Percentiles rank a stretch among this genome's conserved stretches.
Evolutionary conservation across 371 early-diverging fungal species (phyloP).

Genomic region (Paraphysoderma sedebokerense): DNA sequence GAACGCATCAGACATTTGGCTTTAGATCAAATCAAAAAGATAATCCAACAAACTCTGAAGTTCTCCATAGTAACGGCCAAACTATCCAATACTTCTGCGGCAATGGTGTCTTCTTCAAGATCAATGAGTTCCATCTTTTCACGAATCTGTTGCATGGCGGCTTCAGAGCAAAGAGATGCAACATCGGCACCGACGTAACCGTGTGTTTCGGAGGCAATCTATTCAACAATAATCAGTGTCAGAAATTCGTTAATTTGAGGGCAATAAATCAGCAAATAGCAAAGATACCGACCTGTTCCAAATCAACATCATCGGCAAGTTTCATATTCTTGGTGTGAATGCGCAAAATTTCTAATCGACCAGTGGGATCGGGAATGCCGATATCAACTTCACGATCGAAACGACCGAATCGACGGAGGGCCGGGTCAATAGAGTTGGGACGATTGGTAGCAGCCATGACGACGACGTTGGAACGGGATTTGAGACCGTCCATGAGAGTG

Average conservation of each 20-base stretch:
- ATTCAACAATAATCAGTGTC: neutral
- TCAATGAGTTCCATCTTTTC: slow-evolving; percentile 83
- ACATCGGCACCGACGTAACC: slow-evolving; percentile 99
- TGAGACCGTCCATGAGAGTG: slow-evolving; percentile 99
- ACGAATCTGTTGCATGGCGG: slow-evolving; percentile 99
- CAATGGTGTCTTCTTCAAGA: slow-evolving; percentile 97
- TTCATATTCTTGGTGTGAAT: slow-evolving; percentile 99
- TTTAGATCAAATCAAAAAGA: neutral
- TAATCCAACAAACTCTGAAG: slow-evolving; percentile 86
- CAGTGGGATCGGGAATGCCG: slow-evolving; percentile 98
- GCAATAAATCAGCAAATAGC: neutral
- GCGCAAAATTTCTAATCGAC: slow-evolving; percentile 96
- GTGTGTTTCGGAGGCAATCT: slow-evolving; percentile 95
- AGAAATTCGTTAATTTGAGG: neutral
- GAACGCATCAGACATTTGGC: neutral
- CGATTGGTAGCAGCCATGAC: slow-evolving; percentile 98
- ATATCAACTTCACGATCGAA: slow-evolving; percentile 99
- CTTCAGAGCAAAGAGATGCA: slow-evolving; percentile 98
- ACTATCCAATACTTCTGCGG: slow-evolving; percentile 90
- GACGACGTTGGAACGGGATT: slow-evolving; percentile 91
- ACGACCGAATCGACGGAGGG: slow-evolving; percentile 98
- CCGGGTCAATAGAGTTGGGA: slow-evolving; percentile 98
- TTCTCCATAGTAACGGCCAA: slow-evolving; percentile 99
- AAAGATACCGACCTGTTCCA: slow-evolving; percentile 45
- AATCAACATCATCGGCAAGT: slow-evolving; percentile 92